These are phyloP conservation scores for Phoma herbarum DNA, from an alignment of 2,329 filamentous ascomycete genomes.

Conservation along the genomic window DNA sequence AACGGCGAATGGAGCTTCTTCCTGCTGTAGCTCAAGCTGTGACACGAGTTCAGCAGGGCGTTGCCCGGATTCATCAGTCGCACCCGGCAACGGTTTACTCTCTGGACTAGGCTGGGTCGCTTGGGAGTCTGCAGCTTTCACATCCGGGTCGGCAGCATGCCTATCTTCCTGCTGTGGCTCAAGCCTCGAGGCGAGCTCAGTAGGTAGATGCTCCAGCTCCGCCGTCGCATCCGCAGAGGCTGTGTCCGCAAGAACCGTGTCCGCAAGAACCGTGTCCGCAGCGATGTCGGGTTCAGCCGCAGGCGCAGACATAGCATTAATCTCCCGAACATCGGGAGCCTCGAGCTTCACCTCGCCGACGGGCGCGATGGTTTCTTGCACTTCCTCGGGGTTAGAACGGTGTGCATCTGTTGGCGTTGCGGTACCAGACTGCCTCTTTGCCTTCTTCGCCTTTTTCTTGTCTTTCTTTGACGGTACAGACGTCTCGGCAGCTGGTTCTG, in stretches of 20 bases:
- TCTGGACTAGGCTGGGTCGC: not conserved
- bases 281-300: not conserved
- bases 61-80: not conserved
- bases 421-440: slow-evolving; percentile 25
- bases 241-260: too few species aligned
- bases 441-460: slow-evolving; percentile 38
- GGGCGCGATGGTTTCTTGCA: not conserved
- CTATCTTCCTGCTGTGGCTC: slow-evolving; percentile 16
- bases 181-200: slow-evolving; percentile 13
- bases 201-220: not conserved
- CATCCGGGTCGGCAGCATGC: not conserved
- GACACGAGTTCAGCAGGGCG: slow-evolving; percentile 10
- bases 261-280: too few species aligned
- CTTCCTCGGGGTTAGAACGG: not conserved
- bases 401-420: slow-evolving; percentile 25
- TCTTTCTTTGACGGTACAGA: slow-evolving; percentile 29
- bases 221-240: not conserved
- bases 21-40: slow-evolving; percentile 14
- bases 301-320: not conserved
- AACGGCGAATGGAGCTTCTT: not conserved
- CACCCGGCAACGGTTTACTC: not conserved
- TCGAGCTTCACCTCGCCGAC: not conserved
- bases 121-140: not conserved
- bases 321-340: too few species aligned
- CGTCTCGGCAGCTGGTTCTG: slow-evolving; percentile 12